Conservation (phyloP, 768 basidiomycete species). For the Naganishia vaughanmartiniae region DNA sequence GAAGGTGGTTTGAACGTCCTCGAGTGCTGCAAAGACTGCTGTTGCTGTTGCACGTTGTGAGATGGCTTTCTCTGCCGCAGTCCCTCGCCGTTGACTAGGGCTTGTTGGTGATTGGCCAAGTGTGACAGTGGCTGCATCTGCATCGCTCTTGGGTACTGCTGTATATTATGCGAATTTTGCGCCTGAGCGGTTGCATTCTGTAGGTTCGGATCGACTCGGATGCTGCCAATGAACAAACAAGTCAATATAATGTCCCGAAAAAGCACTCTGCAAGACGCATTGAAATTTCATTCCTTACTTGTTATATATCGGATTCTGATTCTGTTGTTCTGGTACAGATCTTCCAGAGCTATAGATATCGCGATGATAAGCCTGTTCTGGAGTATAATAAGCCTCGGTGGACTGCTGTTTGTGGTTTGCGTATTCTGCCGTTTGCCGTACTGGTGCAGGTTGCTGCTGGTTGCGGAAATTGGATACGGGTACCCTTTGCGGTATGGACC, state of each 20-base stretch:
- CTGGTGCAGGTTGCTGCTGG: neutral
- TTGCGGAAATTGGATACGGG: constrained; percentile 11
- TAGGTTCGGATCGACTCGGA: neutral
- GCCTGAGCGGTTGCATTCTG: neutral
- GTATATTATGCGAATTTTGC: neutral
- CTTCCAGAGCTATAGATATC: neutral
- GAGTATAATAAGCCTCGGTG: neutral
- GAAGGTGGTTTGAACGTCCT: neutral
- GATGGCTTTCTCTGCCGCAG: neutral
- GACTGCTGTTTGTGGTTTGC: neutral
- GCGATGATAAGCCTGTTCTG: neutral
- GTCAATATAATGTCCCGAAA: neutral
- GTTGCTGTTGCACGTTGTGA: neutral
- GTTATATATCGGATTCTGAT: neutral
- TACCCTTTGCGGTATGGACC: neutral
- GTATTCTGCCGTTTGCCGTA: neutral
- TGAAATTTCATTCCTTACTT: neutral
- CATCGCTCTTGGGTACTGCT: too few relatives aligned
- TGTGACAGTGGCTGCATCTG: neutral
- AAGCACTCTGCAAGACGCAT: neutral
- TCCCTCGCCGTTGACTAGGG: neutral
- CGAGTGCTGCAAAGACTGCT: neutral
- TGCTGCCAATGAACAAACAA: neutral
- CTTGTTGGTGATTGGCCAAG: neutral
- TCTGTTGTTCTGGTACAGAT: neutral